A percentile compares a stretch with the other conserved stretches of the same genome.
These are phyloP conservation scores for Chaetomium cochliodes DNA, from an alignment of 495 filamentous ascomycete species.

Conservation along the genomic window DNA sequence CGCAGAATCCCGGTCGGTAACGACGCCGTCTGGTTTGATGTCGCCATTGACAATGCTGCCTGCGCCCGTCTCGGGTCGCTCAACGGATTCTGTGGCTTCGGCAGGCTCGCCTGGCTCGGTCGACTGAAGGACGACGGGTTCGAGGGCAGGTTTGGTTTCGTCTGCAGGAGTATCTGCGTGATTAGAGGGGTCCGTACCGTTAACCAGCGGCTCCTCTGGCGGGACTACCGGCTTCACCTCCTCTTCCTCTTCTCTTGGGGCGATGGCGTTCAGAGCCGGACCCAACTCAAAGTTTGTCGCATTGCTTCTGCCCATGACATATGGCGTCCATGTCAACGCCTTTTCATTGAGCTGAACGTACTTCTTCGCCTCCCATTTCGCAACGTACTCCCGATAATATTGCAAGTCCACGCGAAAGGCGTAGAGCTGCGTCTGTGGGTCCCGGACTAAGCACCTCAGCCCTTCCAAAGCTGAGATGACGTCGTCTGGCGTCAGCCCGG, in stretches of 20 bases:
- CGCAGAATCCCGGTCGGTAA: constrained; percentile 23
- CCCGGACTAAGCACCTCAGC: constrained; percentile 80
- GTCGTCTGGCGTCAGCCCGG: constrained; percentile 94
- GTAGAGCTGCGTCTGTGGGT: constrained; percentile 84
- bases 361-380: constrained; percentile 79
- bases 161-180: constrained; percentile 25
- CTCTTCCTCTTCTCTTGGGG: constrained; percentile 73
- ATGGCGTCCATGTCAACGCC: constrained; percentile 92
- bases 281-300: constrained; percentile 81
- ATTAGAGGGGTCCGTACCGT: constrained; percentile 33
- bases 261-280: constrained; percentile 80
- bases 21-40: constrained; percentile 27
- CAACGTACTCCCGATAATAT: constrained; percentile 80
- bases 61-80: neutral
- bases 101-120: constrained; percentile 40
- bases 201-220: constrained; percentile 34
- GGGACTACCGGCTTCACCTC: constrained; percentile 45
- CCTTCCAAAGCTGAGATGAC: constrained; percentile 91
- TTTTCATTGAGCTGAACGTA: constrained; percentile 82
- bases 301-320: constrained; percentile 87
- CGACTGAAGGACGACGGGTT: constrained; percentile 42
- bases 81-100: neutral
- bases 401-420: constrained; percentile 80
- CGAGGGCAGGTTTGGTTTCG: constrained; percentile 26
- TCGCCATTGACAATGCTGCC: constrained; percentile 10